A percentile compares a stretch with the other conserved stretches of the same genome.
Evolutionary conservation across 2,329 filamentous ascomycete genomes (phyloP).

Genomic region (Aspergillus clavatus): DNA sequence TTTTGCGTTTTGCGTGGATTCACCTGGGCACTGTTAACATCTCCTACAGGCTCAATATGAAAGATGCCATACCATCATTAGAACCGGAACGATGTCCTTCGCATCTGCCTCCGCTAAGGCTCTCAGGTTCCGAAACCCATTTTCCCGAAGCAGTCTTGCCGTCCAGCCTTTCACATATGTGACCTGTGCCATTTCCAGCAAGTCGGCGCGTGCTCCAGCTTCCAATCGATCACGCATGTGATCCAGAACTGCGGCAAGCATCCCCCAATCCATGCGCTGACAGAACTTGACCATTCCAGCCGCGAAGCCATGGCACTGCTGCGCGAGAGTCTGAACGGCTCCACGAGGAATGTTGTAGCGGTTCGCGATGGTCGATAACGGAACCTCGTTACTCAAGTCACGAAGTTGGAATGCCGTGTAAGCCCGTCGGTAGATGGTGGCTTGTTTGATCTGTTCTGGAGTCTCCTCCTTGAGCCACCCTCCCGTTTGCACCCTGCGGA

Average conservation of each 20-base stretch:
- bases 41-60: too few relatives aligned
- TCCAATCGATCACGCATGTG: conserved; percentile 71
- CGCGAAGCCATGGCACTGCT: conserved; percentile 73
- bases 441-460: conserved; percentile 54
- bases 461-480: conserved; percentile 57
- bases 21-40: conserved; percentile 42
- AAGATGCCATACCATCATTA: conserved; percentile 57
- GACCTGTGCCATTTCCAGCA: conserved; percentile 66
- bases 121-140: conserved; percentile 65
- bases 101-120: conserved; percentile 65
- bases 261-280: conserved; percentile 70
- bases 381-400: conserved; percentile 71
- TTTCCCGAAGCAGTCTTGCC: conserved; percentile 69
- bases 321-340: conserved; percentile 65
- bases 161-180: conserved; percentile 74
- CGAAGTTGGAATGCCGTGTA: conserved; percentile 73
- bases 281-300: conserved; percentile 77
- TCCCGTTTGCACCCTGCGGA: conserved; percentile 61
- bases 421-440: conserved; percentile 65
- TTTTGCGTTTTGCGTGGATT: conserved; percentile 57
- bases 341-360: conserved; percentile 69
- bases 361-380: conserved; percentile 62
- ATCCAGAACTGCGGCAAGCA: conserved; percentile 66
- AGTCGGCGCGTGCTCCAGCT: conserved; percentile 65
- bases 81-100: conserved; percentile 63